A percentile compares a stretch with the other conserved stretches of the same genome.
Conservation (phyloP, 176 grass and related monocot species). For the Dactylis glomerata region DNA sequence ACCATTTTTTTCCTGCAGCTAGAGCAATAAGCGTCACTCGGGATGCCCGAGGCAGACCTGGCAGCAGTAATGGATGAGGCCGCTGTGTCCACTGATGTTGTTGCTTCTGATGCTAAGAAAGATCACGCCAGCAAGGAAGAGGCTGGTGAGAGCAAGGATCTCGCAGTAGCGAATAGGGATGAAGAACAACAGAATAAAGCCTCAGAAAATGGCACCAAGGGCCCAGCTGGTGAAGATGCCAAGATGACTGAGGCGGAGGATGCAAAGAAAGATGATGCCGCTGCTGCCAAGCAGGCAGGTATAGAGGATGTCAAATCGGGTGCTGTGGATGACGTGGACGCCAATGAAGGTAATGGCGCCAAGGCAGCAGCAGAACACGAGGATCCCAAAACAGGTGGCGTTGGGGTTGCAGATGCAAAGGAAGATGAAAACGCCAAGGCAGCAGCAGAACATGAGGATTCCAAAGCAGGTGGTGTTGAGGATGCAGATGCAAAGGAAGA, state of each 20-base stretch:
- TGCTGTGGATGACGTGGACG: background rate
- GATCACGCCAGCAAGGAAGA: constrained; percentile 28
- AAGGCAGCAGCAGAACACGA: constrained; percentile 6
- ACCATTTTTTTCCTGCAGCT: constrained; percentile 10
- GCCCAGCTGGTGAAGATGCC: constrained; percentile 25
- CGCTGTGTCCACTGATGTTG: background rate
- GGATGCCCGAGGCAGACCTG: constrained; percentile 35
- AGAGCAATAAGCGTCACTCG: constrained; percentile 20
- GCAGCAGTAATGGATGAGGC: constrained; percentile 34
- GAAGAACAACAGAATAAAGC: constrained; percentile 26
- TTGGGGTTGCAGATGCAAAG: constrained; percentile 7
- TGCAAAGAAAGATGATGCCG: constrained; percentile 17
- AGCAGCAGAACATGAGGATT: constrained; percentile 16
- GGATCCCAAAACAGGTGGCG: constrained; percentile 27
- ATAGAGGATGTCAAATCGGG: constrained; percentile 26
- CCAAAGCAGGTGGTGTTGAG: constrained; percentile 11
- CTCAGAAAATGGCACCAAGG: constrained; percentile 34
- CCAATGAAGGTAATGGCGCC: constrained; percentile 1
- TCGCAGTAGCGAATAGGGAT: background rate
- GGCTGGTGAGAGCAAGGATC: constrained; percentile 7
- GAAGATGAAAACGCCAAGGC: constrained; percentile 8
- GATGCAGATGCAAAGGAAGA: constrained; percentile 24
- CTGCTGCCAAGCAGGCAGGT: constrained; percentile 15
- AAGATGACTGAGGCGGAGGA: constrained; percentile 35
- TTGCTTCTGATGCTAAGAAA: constrained; percentile 26